Percentiles rank a stretch among this genome's conserved stretches.
Evolutionary conservation across 148 eudicot genomes (phyloP).

Genomic region (Vaccinium macrocarpon): DNA sequence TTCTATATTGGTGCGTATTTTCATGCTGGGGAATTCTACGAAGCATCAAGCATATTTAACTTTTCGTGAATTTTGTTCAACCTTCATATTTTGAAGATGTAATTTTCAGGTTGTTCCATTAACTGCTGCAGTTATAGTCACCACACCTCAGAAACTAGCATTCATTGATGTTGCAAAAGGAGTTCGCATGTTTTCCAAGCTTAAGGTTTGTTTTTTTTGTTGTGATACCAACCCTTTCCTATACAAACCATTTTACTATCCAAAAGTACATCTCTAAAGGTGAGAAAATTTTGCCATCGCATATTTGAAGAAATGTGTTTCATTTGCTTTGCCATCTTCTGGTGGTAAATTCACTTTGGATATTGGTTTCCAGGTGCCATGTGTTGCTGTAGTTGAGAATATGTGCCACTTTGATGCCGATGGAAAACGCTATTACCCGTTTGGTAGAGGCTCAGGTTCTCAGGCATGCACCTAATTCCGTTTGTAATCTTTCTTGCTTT

Average conservation of each 20-base stretch:
- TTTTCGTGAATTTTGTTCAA: neutral
- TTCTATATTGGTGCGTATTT: neutral
- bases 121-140: conserved; percentile 98
- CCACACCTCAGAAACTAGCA: conserved; percentile 96
- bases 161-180: conserved; percentile 99
- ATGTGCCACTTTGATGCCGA: conserved; percentile 99
- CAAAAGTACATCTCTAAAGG: neutral
- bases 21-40: neutral
- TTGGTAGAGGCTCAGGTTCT: conserved; percentile 98
- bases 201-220: conserved; percentile 50
- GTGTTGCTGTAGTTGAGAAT: conserved; percentile 97
- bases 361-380: conserved; percentile 64
- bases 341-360: neutral
- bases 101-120: conserved; percentile 81
- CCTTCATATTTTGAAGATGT: conserved; percentile 6
- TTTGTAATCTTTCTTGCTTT: conserved; percentile 26
- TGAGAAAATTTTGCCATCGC: neutral
- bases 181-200: conserved; percentile 99
- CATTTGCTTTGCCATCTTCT: neutral
- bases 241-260: neutral
- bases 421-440: conserved; percentile 96
- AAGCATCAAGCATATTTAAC: neutral
- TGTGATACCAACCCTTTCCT: neutral
- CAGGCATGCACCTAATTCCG: conserved; percentile 60
- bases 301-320: neutral